Evolutionary conservation across 2,329 filamentous ascomycete species (phyloP).

Genomic region (Verticillium isaacii): DNA sequence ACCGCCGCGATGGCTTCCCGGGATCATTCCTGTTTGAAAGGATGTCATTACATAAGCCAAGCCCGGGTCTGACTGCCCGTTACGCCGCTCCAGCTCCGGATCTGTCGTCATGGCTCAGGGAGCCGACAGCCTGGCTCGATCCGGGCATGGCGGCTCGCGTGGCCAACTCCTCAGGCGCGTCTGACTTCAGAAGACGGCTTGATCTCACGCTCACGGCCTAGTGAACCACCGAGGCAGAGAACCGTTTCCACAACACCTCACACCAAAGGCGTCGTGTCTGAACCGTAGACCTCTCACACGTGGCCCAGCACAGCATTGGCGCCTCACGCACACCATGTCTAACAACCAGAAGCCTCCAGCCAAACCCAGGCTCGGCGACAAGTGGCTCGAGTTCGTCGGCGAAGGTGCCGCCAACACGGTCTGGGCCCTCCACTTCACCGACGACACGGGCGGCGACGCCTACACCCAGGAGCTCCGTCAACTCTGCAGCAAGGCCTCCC

Average conservation of each 20-base stretch:
- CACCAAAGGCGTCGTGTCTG: background rate
- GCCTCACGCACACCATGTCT: background rate
- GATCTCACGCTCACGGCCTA: background rate
- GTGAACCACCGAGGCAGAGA: background rate
- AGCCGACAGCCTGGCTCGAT: background rate
- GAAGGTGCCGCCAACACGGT: slow-evolving; percentile 78
- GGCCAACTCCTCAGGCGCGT: background rate
- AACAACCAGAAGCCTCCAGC: background rate
- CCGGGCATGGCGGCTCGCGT: background rate
- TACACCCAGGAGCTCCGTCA: background rate
- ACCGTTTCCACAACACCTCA: too few relatives aligned
- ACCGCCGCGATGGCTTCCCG: background rate
- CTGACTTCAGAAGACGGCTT: background rate
- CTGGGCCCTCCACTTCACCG: slow-evolving; percentile 6
- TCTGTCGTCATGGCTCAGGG: background rate
- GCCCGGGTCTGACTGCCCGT: background rate
- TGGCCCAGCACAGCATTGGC: too few relatives aligned
- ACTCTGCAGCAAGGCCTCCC: background rate
- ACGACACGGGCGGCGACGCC: slow-evolving; percentile 29
- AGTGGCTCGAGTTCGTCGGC: slow-evolving; percentile 35
- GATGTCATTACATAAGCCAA: background rate
- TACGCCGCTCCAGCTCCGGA: background rate
- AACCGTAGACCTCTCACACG: background rate
- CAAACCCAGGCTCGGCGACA: background rate
- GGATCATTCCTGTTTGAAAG: background rate